Base-by-base conservation (phyloP, 2,329 filamentous ascomycete species). In the Metarhizium sp. region DNA sequence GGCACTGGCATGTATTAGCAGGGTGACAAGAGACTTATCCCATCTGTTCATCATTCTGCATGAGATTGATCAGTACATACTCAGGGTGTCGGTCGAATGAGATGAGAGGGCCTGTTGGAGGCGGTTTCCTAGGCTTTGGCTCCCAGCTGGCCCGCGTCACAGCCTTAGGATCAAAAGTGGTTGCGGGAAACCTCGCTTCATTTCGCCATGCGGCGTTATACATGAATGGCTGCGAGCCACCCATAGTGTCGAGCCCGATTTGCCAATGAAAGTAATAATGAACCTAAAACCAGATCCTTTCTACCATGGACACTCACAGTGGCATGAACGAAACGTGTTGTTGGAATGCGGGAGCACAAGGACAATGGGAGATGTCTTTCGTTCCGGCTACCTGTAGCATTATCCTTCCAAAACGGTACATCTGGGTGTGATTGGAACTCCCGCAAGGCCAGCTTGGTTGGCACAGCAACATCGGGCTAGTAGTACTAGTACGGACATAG, bases 81-180 rank as follows among this genome's bases (percentile, higher is more conserved):
- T 96, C 91, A 1, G 92, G 91, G 70, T 96, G 92, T 56, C 82
- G 80, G 69, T 95, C 94, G 76, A 96, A 87, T 57, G 87, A 81
- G 59, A 96, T 73, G 60, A 95, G 73, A 13, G 90, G 91, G 0
- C 90, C 91, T 53, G 88, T 78, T 48, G 78, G 80, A 76, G 87
- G 86, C 46, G 81, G 78, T 64, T 79, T 85, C 30, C 73, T 76
- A 45, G 81, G 75, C 54, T 82, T 81, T 13, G 82, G 80, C 65
- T 83, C 75, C 76, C 82, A 88, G 72, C 88, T 92, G 59, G 89
- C 87, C 66, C 90, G 81, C 25, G 90, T 92, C 51, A 91, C 80
- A 57, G 88, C 87, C 70, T 92, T 95, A 51, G 92, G 92, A 64
- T 96, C 91, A 71, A 95, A 95, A n/a, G 68, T 73, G 65, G 64